These are phyloP conservation scores for Pestalotiopsis sp. DNA, from an alignment of 2,329 filamentous ascomycete species.

Conservation along the genomic window DNA sequence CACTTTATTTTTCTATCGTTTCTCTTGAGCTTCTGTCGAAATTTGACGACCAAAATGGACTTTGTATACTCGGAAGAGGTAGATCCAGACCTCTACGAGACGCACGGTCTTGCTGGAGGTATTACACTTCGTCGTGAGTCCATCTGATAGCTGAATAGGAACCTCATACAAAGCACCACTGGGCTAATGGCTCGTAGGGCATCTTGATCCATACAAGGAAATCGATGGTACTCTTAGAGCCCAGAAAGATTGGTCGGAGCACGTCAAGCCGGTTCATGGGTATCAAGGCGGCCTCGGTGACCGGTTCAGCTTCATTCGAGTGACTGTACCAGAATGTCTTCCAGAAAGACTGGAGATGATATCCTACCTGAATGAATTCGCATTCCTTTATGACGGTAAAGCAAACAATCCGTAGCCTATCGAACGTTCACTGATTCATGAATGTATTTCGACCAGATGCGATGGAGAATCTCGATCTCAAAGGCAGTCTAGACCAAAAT, in stretches of 20 bases:
- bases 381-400: constrained; percentile 38
- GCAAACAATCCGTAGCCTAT: too few species aligned
- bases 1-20: background rate
- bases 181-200: constrained; percentile 3
- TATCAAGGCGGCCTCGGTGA: constrained; percentile 33
- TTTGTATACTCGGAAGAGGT: constrained; percentile 31
- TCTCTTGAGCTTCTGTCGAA: background rate
- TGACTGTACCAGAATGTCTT: constrained; percentile 38
- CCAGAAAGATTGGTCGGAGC: constrained; percentile 37
- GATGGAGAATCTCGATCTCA: background rate
- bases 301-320: constrained; percentile 32
- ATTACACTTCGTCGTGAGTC: constrained; percentile 25
- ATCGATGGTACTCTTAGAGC: constrained; percentile 32
- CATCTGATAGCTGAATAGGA: too few species aligned
- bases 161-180: too few species aligned
- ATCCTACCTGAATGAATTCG: constrained; percentile 42
- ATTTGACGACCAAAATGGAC: constrained; percentile 19
- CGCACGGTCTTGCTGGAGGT: constrained; percentile 28
- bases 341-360: constrained; percentile 41
- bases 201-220: constrained; percentile 27
- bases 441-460: background rate
- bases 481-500: background rate
- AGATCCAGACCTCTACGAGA: constrained; percentile 27
- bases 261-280: constrained; percentile 27
- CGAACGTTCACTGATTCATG: too few species aligned